These are phyloP conservation scores for Kodamaea kaohsiungensis DNA, from an alignment of 805 yeast species.

Conservation along the genomic window DNA sequence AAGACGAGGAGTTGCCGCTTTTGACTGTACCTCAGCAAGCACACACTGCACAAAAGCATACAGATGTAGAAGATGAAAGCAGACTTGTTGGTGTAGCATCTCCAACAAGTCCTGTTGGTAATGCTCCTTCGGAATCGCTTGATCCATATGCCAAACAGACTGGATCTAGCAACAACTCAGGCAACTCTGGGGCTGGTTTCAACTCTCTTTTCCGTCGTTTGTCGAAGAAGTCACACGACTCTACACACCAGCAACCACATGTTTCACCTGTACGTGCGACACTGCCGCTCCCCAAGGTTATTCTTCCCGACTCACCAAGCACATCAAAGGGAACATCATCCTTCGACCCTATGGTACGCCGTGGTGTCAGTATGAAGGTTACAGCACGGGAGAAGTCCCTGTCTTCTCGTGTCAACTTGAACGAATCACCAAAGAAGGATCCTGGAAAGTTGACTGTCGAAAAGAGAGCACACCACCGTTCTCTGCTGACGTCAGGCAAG, in stretches of 20 bases:
- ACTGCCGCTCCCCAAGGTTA: slow-evolving; percentile 4
- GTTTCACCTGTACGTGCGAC: background rate
- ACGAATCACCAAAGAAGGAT: slow-evolving; percentile 6
- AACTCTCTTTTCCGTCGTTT: slow-evolving; percentile 39
- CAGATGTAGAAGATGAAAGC: background rate
- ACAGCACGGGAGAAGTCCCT: slow-evolving; percentile 53
- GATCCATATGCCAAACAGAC: slow-evolving; percentile 28
- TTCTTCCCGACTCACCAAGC: background rate
- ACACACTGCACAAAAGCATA: slow-evolving; percentile 30
- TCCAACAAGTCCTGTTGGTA: slow-evolving; percentile 26
- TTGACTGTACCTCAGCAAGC: slow-evolving; percentile 41
- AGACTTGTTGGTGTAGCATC: slow-evolving; percentile 15
- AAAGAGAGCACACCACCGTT: slow-evolving; percentile 18
- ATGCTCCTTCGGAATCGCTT: slow-evolving; percentile 26
- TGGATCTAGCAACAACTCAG: background rate
- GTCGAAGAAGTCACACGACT: slow-evolving; percentile 27
- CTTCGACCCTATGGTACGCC: slow-evolving; percentile 49
- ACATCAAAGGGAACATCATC: slow-evolving; percentile 8
- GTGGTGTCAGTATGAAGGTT: slow-evolving; percentile 63
- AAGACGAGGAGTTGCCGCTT: slow-evolving; percentile 17
- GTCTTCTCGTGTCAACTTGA: slow-evolving; percentile 16
- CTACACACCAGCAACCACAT: slow-evolving; percentile 15
- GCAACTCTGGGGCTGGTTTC: slow-evolving; percentile 20
- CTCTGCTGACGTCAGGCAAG: slow-evolving; percentile 26
- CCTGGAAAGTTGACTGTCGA: slow-evolving; percentile 5